Percentiles rank a stretch among this genome's conserved stretches.
Conservation (phyloP, 148 eudicot genomes). For the Vaccinium corymbosum region DNA sequence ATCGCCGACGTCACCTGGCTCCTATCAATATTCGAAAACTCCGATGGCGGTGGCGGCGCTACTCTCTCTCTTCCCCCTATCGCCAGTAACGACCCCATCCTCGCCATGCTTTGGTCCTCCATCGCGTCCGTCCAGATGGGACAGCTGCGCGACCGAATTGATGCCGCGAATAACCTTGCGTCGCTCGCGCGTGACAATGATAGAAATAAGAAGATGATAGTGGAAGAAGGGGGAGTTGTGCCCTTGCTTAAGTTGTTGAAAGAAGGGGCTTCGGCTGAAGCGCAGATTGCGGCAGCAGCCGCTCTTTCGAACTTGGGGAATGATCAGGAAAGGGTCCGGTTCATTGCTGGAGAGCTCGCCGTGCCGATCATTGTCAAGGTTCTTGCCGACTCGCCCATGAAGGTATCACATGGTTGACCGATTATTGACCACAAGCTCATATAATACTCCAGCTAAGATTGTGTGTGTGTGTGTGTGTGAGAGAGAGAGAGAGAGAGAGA, state of each 20-base stretch:
- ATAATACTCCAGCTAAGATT: background rate
- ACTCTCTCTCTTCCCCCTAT: slow-evolving; percentile 55
- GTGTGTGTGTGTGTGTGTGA: background rate
- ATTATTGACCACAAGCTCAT: background rate
- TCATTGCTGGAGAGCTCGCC: slow-evolving; percentile 37
- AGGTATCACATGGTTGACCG: background rate
- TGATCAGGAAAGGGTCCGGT: slow-evolving; percentile 37
- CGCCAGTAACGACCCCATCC: slow-evolving; percentile 57
- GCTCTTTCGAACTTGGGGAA: slow-evolving; percentile 50
- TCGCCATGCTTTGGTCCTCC: slow-evolving; percentile 75
- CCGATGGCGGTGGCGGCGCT: slow-evolving; percentile 35
- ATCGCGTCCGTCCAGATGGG: slow-evolving; percentile 59
- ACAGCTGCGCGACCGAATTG: slow-evolving; percentile 40
- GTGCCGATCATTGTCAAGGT: slow-evolving; percentile 50
- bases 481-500: background rate
- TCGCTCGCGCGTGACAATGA: slow-evolving; percentile 43
- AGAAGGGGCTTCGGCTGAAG: slow-evolving; percentile 54
- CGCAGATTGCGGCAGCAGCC: slow-evolving; percentile 57
- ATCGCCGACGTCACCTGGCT: slow-evolving; percentile 64
- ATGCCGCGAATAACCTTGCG: slow-evolving; percentile 47
- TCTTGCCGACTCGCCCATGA: slow-evolving; percentile 45
- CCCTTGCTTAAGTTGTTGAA: slow-evolving; percentile 58
- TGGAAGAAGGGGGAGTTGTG: slow-evolving; percentile 63
- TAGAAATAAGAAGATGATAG: slow-evolving; percentile 57
- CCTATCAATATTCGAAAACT: slow-evolving; percentile 37